Evolutionary conservation across 1,284 basidiomycete genomes (phyloP).

Genomic region (Omphalotus olearius): DNA sequence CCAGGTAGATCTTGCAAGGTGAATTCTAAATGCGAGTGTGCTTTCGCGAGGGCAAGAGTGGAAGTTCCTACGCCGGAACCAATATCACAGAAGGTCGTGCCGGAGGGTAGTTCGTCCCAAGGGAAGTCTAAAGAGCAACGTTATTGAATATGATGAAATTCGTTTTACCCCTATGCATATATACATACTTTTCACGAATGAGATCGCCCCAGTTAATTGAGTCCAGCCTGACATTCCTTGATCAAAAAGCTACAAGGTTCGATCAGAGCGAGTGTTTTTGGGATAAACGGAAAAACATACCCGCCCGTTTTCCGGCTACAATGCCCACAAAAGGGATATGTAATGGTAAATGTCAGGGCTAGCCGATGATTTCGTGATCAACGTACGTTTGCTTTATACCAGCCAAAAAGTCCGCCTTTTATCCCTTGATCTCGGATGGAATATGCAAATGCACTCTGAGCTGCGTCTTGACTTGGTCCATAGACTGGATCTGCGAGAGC

Average conservation of each 20-base stretch:
- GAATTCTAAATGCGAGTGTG: slow-evolving; percentile 3
- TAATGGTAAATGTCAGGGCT: neutral
- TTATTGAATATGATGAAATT: neutral
- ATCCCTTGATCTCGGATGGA: slow-evolving; percentile 1
- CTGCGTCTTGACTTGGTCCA: neutral
- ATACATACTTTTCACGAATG: slow-evolving; percentile 7
- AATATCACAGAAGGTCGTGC: slow-evolving; percentile 10
- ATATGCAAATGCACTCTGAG: slow-evolving; percentile 6
- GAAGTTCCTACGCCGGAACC: slow-evolving; percentile 7
- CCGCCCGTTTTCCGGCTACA: neutral
- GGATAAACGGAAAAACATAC: neutral
- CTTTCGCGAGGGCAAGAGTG: neutral
- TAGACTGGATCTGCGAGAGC: slow-evolving; percentile 4
- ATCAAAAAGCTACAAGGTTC: slow-evolving; percentile 5
- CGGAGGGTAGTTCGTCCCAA: slow-evolving; percentile 1
- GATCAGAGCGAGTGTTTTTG: neutral
- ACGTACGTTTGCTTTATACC: slow-evolving; percentile 6
- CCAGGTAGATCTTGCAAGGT: slow-evolving; percentile 8
- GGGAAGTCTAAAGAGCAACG: neutral
- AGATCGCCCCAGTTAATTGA: slow-evolving; percentile 4
- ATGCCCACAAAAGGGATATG: neutral
- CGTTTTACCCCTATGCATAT: neutral
- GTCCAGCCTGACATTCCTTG: slow-evolving; percentile 13
- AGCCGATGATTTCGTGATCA: too few species aligned
- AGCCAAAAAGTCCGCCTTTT: slow-evolving; percentile 7